Percentiles rank a stretch among this genome's conserved stretches.
Evolutionary conservation across 352 stramenopile genomes (phyloP).

Genomic region (Blastocystis sp.): DNA sequence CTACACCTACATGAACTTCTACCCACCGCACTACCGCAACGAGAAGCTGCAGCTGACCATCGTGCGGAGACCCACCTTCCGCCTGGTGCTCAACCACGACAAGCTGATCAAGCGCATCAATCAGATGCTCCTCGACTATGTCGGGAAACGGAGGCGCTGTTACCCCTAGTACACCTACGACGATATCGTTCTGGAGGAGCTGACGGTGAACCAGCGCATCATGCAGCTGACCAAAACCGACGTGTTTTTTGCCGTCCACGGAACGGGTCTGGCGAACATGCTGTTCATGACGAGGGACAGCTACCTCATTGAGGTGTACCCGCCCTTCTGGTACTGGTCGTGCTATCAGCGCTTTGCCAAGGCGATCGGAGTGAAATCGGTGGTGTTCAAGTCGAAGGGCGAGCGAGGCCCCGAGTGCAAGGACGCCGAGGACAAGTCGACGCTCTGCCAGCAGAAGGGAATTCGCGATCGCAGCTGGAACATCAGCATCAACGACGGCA

Average conservation of each 20-base stretch:
- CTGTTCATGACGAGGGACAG: slow-evolving; percentile 48
- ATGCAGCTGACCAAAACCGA: slow-evolving; percentile 34
- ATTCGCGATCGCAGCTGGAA: slow-evolving; percentile 41
- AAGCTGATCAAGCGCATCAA: slow-evolving; percentile 39
- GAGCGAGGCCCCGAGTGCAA: slow-evolving; percentile 32
- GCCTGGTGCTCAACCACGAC: slow-evolving; percentile 28
- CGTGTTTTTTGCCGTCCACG: slow-evolving; percentile 36
- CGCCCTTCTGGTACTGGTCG: slow-evolving; percentile 43
- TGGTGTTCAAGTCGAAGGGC: slow-evolving; percentile 40
- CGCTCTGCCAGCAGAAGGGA: slow-evolving; percentile 6
- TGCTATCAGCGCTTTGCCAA: slow-evolving; percentile 52
- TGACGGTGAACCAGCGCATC: slow-evolving; percentile 16
- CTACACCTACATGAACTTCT: slow-evolving; percentile 31
- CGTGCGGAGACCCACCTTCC: slow-evolving; percentile 26
- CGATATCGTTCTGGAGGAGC: slow-evolving; percentile 35
- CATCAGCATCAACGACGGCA: slow-evolving; percentile 46
- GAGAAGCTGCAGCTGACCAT: slow-evolving; percentile 6
- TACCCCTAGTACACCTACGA: slow-evolving; percentile 14
- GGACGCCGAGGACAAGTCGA: slow-evolving; percentile 24
- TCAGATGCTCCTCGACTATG: slow-evolving; percentile 2
- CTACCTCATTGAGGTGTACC: slow-evolving; percentile 55
- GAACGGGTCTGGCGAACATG: slow-evolving; percentile 45
- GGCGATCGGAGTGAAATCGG: background rate
- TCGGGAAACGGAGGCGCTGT: background rate
- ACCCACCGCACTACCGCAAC: background rate